Conservation (phyloP, 257 asterid genomes). For the Salvia miltiorrhiza region DNA sequence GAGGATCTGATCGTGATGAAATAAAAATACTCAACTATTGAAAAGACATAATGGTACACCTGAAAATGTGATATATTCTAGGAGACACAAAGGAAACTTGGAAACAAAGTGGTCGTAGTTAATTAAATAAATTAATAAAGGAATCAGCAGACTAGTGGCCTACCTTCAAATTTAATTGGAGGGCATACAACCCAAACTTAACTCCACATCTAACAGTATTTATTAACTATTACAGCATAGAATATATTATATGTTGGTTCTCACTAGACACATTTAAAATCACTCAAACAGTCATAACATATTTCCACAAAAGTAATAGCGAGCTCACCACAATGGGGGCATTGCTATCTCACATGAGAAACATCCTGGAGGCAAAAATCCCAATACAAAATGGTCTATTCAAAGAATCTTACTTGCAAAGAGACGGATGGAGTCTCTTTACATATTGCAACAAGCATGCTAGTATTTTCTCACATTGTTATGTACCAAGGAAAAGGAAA, state of each 20-base stretch:
- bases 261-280: too few relatives aligned
- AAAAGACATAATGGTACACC: background rate
- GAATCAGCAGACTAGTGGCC: background rate
- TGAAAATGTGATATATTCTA: background rate
- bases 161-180: background rate
- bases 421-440: background rate
- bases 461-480: background rate
- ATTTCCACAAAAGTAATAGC: background rate
- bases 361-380: too few relatives aligned
- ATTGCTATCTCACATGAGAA: too few relatives aligned
- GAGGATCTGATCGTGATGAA: background rate
- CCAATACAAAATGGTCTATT: background rate
- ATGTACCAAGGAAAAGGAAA: background rate
- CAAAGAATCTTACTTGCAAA: background rate
- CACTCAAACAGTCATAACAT: background rate
- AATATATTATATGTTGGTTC: too few relatives aligned
- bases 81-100: background rate
- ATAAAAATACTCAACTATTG: background rate
- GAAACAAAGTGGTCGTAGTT: background rate
- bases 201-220: too few relatives aligned
- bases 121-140: background rate
- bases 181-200: background rate
- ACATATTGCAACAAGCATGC: background rate
- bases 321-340: background rate
- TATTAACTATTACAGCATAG: too few relatives aligned